Evolutionary conservation across 1,139 yeast genomes (phyloP).

Genomic region (Diutina mesorugosa): DNA sequence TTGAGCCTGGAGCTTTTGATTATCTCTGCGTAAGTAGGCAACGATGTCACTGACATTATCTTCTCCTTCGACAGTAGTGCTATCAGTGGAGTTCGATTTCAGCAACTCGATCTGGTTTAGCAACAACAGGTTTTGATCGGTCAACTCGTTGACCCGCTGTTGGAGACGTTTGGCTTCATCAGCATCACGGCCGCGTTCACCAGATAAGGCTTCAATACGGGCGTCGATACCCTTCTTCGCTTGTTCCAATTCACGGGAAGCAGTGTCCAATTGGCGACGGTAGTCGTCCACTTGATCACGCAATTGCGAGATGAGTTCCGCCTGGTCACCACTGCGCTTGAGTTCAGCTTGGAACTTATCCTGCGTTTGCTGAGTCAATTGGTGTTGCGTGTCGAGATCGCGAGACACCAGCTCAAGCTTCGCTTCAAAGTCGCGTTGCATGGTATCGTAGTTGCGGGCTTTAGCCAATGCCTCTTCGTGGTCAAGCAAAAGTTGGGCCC

Average conservation of each 20-base stretch:
- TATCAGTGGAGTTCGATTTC: background rate
- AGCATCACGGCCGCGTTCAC: background rate
- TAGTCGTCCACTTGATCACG: background rate
- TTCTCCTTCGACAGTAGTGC: background rate
- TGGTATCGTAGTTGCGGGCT: slow-evolving; percentile 28
- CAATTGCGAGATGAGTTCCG: background rate
- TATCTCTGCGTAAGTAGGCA: slow-evolving; percentile 58
- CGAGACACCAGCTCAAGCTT: slow-evolving; percentile 23
- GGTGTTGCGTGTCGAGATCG: background rate
- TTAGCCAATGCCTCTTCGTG: slow-evolving; percentile 4
- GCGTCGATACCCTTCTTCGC: background rate
- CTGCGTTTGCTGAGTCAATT: background rate
- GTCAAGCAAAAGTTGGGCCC: slow-evolving; percentile 1
- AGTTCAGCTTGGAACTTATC: slow-evolving; percentile 1
- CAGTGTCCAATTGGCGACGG: background rate
- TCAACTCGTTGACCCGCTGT: background rate
- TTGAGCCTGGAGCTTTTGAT: slow-evolving; percentile 58
- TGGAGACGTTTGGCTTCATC: background rate
- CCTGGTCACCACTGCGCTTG: background rate
- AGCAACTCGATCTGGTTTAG: slow-evolving; percentile 3
- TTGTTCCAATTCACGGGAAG: background rate
- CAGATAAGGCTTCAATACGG: background rate
- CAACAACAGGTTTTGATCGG: background rate
- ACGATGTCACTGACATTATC: slow-evolving; percentile 41
- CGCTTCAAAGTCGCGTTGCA: slow-evolving; percentile 56